Conservation (phyloP, 179 eudicot species). For the Corrigiola litoralis region DNA sequence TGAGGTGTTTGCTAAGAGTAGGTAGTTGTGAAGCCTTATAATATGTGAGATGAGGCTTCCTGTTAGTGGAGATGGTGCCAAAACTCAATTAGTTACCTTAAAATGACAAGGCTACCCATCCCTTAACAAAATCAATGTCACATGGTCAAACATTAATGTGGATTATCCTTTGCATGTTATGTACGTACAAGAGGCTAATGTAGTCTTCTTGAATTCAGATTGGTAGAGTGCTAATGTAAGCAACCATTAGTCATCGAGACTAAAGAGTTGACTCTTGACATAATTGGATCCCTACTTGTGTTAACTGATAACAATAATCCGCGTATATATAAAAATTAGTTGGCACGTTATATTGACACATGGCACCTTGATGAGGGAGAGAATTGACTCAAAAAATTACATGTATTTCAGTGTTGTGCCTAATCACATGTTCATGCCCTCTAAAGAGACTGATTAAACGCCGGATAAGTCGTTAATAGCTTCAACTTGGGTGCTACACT, state of each 20-base stretch:
- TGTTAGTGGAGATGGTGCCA: constrained; percentile 18
- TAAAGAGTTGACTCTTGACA: constrained; percentile 25
- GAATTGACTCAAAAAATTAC: not conserved
- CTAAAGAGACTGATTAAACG: constrained; percentile 3
- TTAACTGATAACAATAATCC: not conserved
- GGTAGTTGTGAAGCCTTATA: not conserved
- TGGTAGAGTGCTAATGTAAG: constrained; percentile 13
- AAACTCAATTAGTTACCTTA: constrained; percentile 4
- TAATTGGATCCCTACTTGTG: constrained; percentile 12
- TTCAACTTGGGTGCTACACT: too few species aligned
- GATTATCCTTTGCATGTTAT: not conserved
- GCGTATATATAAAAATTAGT: not conserved
- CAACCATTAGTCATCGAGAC: constrained; percentile 12
- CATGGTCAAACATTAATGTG: too few species aligned
- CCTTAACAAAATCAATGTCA: not conserved
- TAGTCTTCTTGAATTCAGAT: constrained; percentile 4
- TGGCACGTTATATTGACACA: constrained; percentile 8
- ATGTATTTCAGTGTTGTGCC: constrained; percentile 1
- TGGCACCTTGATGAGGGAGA: not conserved
- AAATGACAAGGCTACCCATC: constrained; percentile 18
- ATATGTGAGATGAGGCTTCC: constrained; percentile 7
- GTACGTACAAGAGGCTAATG: constrained; percentile 5
- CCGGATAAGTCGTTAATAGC: constrained; percentile 10
- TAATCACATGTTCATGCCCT: constrained; percentile 23
- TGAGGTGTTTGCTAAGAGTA: constrained; percentile 11